Conservation (phyloP, 2,329 filamentous ascomycete species). For the Microsporum ferrugineum region DNA sequence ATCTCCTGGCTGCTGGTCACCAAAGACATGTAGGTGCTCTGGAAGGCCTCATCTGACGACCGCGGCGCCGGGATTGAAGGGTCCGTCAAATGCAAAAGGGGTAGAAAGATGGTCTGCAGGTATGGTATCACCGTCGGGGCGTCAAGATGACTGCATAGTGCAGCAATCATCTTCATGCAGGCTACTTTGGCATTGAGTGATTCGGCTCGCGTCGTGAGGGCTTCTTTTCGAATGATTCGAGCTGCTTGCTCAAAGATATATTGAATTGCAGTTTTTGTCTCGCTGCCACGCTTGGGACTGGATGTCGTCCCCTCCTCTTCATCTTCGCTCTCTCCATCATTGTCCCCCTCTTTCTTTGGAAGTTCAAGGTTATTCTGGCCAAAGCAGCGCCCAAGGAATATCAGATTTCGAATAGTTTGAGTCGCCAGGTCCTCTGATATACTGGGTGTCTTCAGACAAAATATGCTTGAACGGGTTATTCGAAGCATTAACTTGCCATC, state of each 20-base stretch:
- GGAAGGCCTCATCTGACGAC: slow-evolving; percentile 59
- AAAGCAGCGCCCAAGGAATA: slow-evolving; percentile 63
- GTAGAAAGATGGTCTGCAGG: slow-evolving; percentile 53
- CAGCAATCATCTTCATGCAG: slow-evolving; percentile 61
- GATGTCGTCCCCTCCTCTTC: slow-evolving; percentile 28
- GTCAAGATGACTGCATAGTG: slow-evolving; percentile 53
- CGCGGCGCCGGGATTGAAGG: slow-evolving; percentile 59
- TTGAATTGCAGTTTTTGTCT: slow-evolving; percentile 46
- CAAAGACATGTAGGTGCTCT: slow-evolving; percentile 56
- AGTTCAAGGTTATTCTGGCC: slow-evolving; percentile 45
- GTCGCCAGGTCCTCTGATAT: slow-evolving; percentile 64
- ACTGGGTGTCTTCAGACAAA: slow-evolving; percentile 50
- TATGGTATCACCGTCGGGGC: slow-evolving; percentile 48
- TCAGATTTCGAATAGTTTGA: slow-evolving; percentile 67
- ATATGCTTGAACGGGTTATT: slow-evolving; percentile 46
- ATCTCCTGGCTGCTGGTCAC: slow-evolving; percentile 62
- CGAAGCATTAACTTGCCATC: slow-evolving; percentile 52
- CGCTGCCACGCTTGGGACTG: slow-evolving; percentile 17
- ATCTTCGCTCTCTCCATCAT: slow-evolving; percentile 34
- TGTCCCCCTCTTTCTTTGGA: slow-evolving; percentile 27
- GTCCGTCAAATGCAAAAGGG: slow-evolving; percentile 76
- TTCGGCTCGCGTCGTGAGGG: slow-evolving; percentile 48
- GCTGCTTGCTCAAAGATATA: slow-evolving; percentile 72
- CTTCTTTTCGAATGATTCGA: slow-evolving; percentile 65
- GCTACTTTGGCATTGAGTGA: slow-evolving; percentile 63